Conservation (phyloP, 2,329 filamentous ascomycete genomes). For the Tolypocladium amazonense region DNA sequence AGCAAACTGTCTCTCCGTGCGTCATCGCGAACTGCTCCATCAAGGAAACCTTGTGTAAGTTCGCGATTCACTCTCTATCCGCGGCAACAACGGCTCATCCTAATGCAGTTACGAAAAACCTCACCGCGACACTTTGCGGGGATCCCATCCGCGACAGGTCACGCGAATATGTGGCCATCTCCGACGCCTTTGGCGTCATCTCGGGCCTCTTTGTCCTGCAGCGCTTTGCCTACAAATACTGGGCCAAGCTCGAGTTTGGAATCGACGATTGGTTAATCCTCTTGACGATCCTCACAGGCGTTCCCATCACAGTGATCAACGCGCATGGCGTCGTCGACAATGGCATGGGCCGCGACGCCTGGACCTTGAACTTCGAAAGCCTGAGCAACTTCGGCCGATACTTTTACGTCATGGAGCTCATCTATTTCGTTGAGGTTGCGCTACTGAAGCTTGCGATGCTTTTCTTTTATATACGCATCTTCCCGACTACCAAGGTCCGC, state of each 20-base stretch:
- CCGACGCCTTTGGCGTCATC: slow-evolving; percentile 21
- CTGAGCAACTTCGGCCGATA: slow-evolving; percentile 32
- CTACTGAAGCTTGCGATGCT: slow-evolving; percentile 41
- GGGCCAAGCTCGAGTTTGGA: slow-evolving; percentile 20
- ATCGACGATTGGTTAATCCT: slow-evolving; percentile 27
- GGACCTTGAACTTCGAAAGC: slow-evolving; percentile 29
- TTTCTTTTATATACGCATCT: slow-evolving; percentile 45
- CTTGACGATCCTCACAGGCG: slow-evolving; percentile 13
- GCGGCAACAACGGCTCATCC: neutral
- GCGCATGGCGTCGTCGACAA: slow-evolving; percentile 20
- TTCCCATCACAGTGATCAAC: slow-evolving; percentile 20
- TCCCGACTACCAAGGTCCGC: slow-evolving; percentile 28
- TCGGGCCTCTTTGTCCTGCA: slow-evolving; percentile 28
- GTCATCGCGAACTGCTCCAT: slow-evolving; percentile 16
- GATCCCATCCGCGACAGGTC: slow-evolving; percentile 18
- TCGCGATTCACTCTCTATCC: neutral
- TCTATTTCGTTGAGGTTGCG: slow-evolving; percentile 36
- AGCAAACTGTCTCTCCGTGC: slow-evolving; percentile 14
- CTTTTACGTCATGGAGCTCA: slow-evolving; percentile 30
- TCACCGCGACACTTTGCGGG: slow-evolving; percentile 9
- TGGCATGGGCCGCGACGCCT: slow-evolving; percentile 40
- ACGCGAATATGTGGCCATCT: slow-evolving; percentile 21
- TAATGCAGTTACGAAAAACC: slow-evolving; percentile 13
- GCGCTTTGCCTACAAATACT: slow-evolving; percentile 26
- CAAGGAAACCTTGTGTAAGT: slow-evolving; percentile 20